Percentiles rank a stretch among this genome's conserved stretches.
Evolutionary conservation across 805 yeast species (phyloP).

Genomic region (Teunomyces tritomae): DNA sequence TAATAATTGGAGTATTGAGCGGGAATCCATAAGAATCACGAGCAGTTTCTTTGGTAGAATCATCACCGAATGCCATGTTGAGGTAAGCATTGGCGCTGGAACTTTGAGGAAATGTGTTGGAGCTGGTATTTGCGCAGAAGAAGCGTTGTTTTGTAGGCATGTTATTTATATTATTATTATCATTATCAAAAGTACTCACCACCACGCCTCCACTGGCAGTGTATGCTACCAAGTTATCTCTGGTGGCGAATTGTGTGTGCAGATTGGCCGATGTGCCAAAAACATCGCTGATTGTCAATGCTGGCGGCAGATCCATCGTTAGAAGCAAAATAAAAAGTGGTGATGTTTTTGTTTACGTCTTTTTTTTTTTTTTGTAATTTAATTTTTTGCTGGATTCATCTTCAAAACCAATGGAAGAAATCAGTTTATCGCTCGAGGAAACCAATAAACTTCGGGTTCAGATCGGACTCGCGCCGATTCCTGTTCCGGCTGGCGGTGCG

Average conservation of each 20-base stretch:
- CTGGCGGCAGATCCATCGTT: not conserved
- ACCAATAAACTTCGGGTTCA: constrained; percentile 40
- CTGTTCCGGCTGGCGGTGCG: not conserved
- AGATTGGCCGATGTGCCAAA: constrained; percentile 48
- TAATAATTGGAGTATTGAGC: constrained; percentile 19
- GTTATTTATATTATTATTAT: constrained; percentile 14
- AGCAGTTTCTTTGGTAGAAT: constrained; percentile 6
- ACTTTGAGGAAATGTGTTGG: not conserved
- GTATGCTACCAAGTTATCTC: constrained; percentile 46
- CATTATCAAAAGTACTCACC: constrained; percentile 34
- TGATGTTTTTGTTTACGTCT: not conserved
- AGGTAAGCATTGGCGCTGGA: constrained; percentile 27
- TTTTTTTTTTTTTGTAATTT: no score
- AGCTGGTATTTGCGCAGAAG: constrained; percentile 46
- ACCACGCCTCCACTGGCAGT: constrained; percentile 62
- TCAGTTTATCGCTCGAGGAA: constrained; percentile 36
- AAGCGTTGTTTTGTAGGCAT: constrained; percentile 40
- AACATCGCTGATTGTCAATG: constrained; percentile 14
- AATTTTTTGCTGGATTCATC: constrained; percentile 4
- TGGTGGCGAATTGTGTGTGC: constrained; percentile 39
- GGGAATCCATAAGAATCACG: constrained; percentile 39
- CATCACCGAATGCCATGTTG: constrained; percentile 19
- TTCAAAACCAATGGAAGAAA: constrained; percentile 5
- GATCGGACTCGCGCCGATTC: constrained; percentile 28
- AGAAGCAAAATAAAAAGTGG: not conserved